Evolutionary conservation across 208 protist species (phyloP), one percentile per base, ranked within the genome.

Genomic region (Herpetomonas samuelpessoai): DNA sequence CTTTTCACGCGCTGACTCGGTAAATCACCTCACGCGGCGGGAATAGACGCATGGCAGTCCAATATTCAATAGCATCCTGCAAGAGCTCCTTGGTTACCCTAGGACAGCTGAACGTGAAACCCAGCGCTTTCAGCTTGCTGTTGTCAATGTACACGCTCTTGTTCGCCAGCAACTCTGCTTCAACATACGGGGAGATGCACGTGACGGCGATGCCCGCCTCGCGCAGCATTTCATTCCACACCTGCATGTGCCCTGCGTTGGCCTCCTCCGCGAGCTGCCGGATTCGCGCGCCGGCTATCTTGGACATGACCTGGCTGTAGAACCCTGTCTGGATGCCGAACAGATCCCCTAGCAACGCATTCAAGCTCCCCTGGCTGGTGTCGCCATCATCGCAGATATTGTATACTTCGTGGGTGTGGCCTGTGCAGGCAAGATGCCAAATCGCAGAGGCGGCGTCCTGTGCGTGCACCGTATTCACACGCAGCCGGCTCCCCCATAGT

Each of bases 391-490:
- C 96, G 19, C 81, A 72, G 19, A 98, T 44, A 70, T 97, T 98
- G 76, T 85, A 98, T 14, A 92, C 50, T 57, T 70, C 52, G 62
- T 81, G 25, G 48, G 57, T 25, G 38, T 46, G 44, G 28, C 65
- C 68, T 24, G 62, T 41, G 62, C 59, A 70, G 14, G 73, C 47
- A 22, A 95, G 44, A 49, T 88, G 71, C 77, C 84, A 95, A 21
- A 97, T 66, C 14, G 88, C 93, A 7, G 68, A 66, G 30, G 64
- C 76, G 2, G 97, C 93, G 76, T 98, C 96, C 18, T 66, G 45
- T 10, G 97, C 93, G 57, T 98, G 95, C 19, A 98, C 93, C 7
- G 96, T 98, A 66, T 97, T 91, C n/a, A 95, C 70, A 29, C 75
- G 62, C 2, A 97, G 74, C 45, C 91, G 81, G 27, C 71, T 76